A percentile compares a stretch with the other conserved stretches of the same genome.
phyloP scores from a whole-genome alignment of 2,329 filamentous ascomycete species.

The Talaromyces sp. region DNA sequence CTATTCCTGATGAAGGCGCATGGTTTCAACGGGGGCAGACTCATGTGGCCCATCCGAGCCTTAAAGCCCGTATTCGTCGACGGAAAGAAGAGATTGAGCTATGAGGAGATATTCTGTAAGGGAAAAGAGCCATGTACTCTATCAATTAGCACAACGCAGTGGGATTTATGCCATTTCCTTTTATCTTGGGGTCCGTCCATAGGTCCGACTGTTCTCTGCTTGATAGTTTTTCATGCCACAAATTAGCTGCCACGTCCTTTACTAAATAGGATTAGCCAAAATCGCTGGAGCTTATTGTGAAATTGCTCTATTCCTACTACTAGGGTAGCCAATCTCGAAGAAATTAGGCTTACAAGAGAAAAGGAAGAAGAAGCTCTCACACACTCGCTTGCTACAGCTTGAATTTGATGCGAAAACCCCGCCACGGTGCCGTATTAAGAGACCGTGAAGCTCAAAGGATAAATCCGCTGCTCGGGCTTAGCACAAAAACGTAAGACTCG shows the following conservation, averaged over 20 bases:
- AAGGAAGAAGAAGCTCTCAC: background rate
- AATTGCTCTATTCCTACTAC: background rate
- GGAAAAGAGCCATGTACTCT: background rate
- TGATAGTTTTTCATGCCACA: background rate
- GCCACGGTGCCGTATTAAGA: background rate
- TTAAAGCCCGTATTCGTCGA: conserved; percentile 6
- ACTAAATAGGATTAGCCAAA: background rate
- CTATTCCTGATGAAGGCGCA: background rate
- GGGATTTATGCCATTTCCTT: background rate
- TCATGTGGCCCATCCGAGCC: background rate
- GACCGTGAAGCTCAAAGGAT: background rate
- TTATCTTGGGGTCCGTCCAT: background rate
- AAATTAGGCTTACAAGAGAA: background rate
- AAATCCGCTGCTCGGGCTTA: background rate
- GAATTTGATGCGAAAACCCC: background rate
- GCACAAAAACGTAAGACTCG: background rate
- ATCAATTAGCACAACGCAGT: background rate
- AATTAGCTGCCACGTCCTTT: background rate
- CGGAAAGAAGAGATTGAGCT: conserved; percentile 11
- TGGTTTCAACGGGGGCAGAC: background rate
- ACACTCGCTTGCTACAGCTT: background rate
- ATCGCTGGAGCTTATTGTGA: background rate
- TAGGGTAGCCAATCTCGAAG: background rate
- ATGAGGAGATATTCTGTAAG: background rate
- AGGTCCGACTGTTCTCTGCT: background rate